Base-by-base conservation (phyloP, 2,329 filamentous ascomycete genomes). In the Fusarium dlaminii region DNA sequence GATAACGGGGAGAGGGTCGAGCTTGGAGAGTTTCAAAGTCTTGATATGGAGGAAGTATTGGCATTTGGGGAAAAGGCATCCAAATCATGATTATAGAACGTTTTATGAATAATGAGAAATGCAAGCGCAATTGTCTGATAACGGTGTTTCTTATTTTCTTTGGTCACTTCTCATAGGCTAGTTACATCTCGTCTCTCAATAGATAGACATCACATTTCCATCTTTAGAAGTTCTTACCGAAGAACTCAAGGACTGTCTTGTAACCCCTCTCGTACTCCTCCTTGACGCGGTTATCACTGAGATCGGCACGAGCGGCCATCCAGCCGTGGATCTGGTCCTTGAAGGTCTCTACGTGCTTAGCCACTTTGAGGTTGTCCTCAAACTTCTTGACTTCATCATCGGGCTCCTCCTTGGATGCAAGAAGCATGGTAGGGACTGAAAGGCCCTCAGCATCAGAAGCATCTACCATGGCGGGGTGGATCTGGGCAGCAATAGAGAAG, bases 271-370 rank as follows among this genome's bases (percentile, higher is more conserved):
- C 84, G 71, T 91, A 91, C 83, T 91, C 91, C 73, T 88, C 86
- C 81, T 87, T 89, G 78, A 90, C 87, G 46, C 85, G 86, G 55
- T 85, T 82, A 52, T 91, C 84, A 39, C 86, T 84, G 36, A 93
- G 82, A 77, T 93, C 83, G 0, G 88, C 86, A 32, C 91, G 87
- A 3, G 92, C 91, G 3, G 89, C 90, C 92, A 93, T 94, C 91
- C 91, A 94, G 49, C 92, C 92, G 81, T 94, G 92, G 78, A 91
- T 87, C 86, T 92, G 91, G 77, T 90, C 90, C 30, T 78, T 76
- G 77, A 92, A 93, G n/a, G 81, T 90, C 84, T 93, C 91, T 60
- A 92, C 87, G 71, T 90, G 86, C 77, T 90, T 90, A 66, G 87
- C 82, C 5, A 83, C 87, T 34, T 82, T 83, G 58, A 93, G 84